Evolutionary conservation across 352 stramenopile genomes (phyloP), one percentile per base, ranked within the genome.

Genomic region (Globisporangium ultimum): DNA sequence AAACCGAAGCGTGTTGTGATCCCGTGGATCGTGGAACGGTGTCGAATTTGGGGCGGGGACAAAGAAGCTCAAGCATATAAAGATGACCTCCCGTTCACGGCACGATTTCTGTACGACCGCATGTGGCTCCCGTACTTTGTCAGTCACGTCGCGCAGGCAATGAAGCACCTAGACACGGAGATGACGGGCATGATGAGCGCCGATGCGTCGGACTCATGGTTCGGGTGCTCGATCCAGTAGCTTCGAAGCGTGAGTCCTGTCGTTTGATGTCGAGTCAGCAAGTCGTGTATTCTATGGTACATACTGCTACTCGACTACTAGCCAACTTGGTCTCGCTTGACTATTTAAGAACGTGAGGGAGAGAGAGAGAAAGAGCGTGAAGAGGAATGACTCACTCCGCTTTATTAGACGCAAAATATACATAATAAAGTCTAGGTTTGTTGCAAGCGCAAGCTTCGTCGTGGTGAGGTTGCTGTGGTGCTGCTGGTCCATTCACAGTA

Each of bases 11-110:
- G 69, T 12, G 67, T 92, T 7, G 80, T 92, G 50, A 76, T 93
- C 12, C 82, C 83, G 9, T 93, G 84, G 84, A 92, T 93, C 24
- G 80, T 92, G 18, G 84, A 93, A 53, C 76, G 82, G 15, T 84
- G 71, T 58, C 79, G 81, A 28, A 62, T 91, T 7, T 92, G 82
- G 84, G 82, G 84, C 42, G 80, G 76, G 47, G 64, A 63, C 36
- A 75, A 85, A 36, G 71, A 80, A 12, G 78, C 79, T 42, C 73
- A 79, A 48, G 74, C 72, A 38, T 88, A 87, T 63, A 84, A 78
- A 58, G 80, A 88, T 50, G 80, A 93, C 41, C 70, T 93, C 15
- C 74, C 83, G 43, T 89, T 93, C 53, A 85, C 78, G 0, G 77
- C 78, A 10, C 72, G 83, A 45, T 89, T 93, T 68, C 55, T 93